These are phyloP conservation scores for Kuraishia piskuri DNA, from an alignment of 805 yeast genomes.

Conservation along the genomic window DNA sequence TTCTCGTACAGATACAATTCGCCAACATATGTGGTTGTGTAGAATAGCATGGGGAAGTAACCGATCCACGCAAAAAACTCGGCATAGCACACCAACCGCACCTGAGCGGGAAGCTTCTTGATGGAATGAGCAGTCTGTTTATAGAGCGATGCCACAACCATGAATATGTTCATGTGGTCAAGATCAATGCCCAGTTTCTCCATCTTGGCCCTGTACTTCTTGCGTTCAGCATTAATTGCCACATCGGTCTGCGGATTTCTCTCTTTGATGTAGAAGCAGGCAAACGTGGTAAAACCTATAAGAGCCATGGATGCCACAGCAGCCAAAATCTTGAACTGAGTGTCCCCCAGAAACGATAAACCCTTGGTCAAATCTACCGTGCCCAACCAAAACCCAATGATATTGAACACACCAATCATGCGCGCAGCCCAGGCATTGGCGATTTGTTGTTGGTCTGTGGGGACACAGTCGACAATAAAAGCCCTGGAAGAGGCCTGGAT, in stretches of 20 bases:
- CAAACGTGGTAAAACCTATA: slow-evolving; percentile 27
- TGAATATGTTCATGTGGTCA: slow-evolving; percentile 9
- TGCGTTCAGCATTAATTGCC: slow-evolving; percentile 28
- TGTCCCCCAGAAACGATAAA: slow-evolving; percentile 32
- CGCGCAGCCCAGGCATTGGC: slow-evolving; percentile 66
- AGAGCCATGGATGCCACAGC: slow-evolving; percentile 32
- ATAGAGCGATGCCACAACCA: slow-evolving; percentile 16
- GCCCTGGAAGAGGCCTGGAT: slow-evolving; percentile 58
- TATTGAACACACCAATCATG: slow-evolving; percentile 52
- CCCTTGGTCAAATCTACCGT: slow-evolving; percentile 31
- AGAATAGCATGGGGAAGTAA: slow-evolving; percentile 57
- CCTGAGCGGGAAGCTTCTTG: slow-evolving; percentile 37
- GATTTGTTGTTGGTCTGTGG: slow-evolving; percentile 44
- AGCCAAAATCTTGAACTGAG: slow-evolving; percentile 45
- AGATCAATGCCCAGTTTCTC: slow-evolving; percentile 27
- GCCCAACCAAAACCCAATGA: slow-evolving; percentile 47
- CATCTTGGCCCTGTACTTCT: slow-evolving; percentile 22
- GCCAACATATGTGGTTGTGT: slow-evolving; percentile 59
- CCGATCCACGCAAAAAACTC: slow-evolving; percentile 66
- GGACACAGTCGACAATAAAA: slow-evolving; percentile 51
- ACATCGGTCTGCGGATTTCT: slow-evolving; percentile 36
- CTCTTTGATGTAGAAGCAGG: slow-evolving; percentile 36
- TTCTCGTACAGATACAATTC: slow-evolving; percentile 39
- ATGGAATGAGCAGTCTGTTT: slow-evolving; percentile 28
- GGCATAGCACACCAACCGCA: slow-evolving; percentile 40